Evolutionary conservation across 306 rosid genomes (phyloP).

Genomic region (Inga leiocalycina): DNA sequence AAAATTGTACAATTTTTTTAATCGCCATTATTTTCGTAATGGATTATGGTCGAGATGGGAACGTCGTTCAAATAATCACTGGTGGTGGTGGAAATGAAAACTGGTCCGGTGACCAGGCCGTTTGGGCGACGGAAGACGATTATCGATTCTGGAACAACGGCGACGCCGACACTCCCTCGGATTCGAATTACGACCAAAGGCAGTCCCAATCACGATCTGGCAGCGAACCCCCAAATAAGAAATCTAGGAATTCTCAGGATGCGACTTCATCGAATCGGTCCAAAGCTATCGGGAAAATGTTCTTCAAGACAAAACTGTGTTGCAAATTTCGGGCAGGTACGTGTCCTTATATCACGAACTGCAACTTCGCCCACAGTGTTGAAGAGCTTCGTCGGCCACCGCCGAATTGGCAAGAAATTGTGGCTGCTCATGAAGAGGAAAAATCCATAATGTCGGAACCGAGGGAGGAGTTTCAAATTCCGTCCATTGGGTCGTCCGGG

Average conservation of each 20-base stretch:
- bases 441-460: conserved; percentile 56
- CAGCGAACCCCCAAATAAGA: conserved; percentile 86
- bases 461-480: conserved; percentile 95
- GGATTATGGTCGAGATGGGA: conserved; percentile 75
- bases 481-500: conserved; percentile 59
- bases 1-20: background rate
- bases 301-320: conserved; percentile 96
- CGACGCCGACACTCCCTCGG: conserved; percentile 61
- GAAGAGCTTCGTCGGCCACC: conserved; percentile 99
- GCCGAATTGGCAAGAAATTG: conserved; percentile 96
- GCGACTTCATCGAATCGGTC: conserved; percentile 63
- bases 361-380: conserved; percentile 96
- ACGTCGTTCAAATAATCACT: conserved; percentile 80
- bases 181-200: conserved; percentile 72
- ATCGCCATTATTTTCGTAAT: conserved; percentile 29
- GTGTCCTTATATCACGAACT: conserved; percentile 86
- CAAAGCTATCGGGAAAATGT: conserved; percentile 94
- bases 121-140: conserved; percentile 98
- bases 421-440: conserved; percentile 95
- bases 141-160: conserved; percentile 78
- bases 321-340: conserved; percentile 95
- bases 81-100: conserved; percentile 58
- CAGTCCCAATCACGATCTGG: conserved; percentile 73
- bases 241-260: conserved; percentile 75
- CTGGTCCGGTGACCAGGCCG: conserved; percentile 77